Evolutionary conservation across 2,329 filamentous ascomycete species (phyloP).

Genomic region (Epichloe amarillans): DNA sequence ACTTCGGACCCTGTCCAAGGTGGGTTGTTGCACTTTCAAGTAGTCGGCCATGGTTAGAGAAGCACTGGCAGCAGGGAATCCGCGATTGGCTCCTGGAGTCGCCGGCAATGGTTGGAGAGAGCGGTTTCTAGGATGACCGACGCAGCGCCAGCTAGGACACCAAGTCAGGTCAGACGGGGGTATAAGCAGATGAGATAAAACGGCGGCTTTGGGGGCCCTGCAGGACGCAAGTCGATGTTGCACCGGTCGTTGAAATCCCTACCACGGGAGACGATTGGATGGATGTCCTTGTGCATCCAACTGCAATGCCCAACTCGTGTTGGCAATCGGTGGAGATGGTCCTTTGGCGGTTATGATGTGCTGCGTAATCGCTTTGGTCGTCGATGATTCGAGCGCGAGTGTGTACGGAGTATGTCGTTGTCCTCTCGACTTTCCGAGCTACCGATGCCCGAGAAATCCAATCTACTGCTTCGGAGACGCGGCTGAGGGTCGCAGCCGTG

Average conservation of each 20-base stretch:
- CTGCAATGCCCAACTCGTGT: background rate
- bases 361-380: background rate
- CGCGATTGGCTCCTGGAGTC: constrained; percentile 20
- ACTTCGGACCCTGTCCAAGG: constrained; percentile 14
- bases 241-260: background rate
- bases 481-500: background rate
- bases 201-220: background rate
- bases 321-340: background rate
- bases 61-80: constrained; percentile 17
- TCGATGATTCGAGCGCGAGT: background rate
- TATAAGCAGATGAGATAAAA: background rate
- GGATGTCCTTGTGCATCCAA: background rate
- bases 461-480: background rate
- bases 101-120: constrained; percentile 16
- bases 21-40: constrained; percentile 19
- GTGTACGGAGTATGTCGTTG: background rate
- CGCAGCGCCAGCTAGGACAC: background rate
- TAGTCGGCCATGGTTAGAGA: constrained; percentile 15
- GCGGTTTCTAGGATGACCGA: background rate
- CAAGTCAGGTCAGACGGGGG: background rate
- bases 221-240: constrained; percentile 1
- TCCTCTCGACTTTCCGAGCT: background rate
- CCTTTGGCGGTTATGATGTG: background rate
- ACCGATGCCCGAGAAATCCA: background rate
- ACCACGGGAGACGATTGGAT: background rate